These are phyloP conservation scores for Cutaneotrichosporon spelunceum DNA, from an alignment of 1,284 basidiomycete species.

Conservation along the genomic window DNA sequence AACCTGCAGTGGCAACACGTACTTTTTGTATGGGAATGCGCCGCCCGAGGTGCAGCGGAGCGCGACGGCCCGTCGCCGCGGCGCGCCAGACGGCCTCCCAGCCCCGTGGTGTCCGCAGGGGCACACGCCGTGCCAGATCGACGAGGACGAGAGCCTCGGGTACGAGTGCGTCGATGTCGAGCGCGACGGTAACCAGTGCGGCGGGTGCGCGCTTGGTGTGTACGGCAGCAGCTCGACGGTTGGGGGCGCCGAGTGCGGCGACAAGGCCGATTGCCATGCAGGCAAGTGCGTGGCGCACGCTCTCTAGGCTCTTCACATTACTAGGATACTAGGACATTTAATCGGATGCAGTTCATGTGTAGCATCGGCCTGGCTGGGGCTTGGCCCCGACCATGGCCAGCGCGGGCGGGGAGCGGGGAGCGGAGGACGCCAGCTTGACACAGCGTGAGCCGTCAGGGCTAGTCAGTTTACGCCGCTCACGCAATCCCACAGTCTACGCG, in stretches of 20 bases:
- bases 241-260: neutral
- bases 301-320: neutral
- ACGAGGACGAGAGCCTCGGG: neutral
- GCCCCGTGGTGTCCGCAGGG: neutral
- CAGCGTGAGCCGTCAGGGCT: too few relatives aligned
- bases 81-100: neutral
- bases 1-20: neutral
- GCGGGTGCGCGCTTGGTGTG: neutral
- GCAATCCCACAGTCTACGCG: too few relatives aligned
- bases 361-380: too few relatives aligned
- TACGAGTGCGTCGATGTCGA: slow-evolving; percentile 7
- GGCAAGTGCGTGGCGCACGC: neutral
- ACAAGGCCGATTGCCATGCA: neutral
- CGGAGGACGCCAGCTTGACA: too few relatives aligned
- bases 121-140: neutral
- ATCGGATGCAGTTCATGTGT: neutral
- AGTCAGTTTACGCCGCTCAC: too few relatives aligned
- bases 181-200: neutral
- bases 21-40: neutral
- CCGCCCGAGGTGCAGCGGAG: neutral
- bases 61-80: neutral
- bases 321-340: neutral
- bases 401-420: too few relatives aligned
- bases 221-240: neutral
- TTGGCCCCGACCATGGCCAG: too few relatives aligned